Conservation (phyloP, 345 rosid species). For the Zanthoxylum bungeanum region DNA sequence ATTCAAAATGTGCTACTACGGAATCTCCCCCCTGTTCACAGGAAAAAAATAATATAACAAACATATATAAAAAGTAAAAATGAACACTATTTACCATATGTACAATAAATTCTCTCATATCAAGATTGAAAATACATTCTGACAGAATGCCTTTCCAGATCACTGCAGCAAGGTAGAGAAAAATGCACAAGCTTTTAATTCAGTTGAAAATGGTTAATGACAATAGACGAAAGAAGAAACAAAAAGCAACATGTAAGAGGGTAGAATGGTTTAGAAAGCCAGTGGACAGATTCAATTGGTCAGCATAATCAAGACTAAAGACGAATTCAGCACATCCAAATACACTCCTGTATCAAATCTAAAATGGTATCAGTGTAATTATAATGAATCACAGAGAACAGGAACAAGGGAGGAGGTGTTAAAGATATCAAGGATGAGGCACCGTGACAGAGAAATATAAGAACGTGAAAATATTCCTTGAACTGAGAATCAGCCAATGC, state of each 20-base stretch:
- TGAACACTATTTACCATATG: background rate
- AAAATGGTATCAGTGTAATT: background rate
- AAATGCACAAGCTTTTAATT: background rate
- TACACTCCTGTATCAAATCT: background rate
- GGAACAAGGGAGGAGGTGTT: background rate
- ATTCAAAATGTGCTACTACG: conserved; percentile 81
- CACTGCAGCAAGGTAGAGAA: no score
- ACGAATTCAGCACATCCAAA: background rate
- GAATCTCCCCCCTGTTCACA: conserved; percentile 61
- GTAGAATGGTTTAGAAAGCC: background rate
- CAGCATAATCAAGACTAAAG: background rate
- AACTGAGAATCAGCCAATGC: background rate
- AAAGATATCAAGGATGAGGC: background rate
- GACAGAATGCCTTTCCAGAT: background rate
- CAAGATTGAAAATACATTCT: background rate
- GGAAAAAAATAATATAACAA: background rate
- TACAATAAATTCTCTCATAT: background rate
- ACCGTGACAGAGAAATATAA: background rate
- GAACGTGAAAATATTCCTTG: background rate
- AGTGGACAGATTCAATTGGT: background rate
- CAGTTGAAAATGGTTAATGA: background rate
- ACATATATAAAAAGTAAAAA: background rate
- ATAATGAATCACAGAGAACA: background rate
- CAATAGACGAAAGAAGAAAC: background rate
- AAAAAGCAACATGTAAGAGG: background rate